Conservation (phyloP, 2,329 filamentous ascomycete genomes). For the Kalmusia sp. region DNA sequence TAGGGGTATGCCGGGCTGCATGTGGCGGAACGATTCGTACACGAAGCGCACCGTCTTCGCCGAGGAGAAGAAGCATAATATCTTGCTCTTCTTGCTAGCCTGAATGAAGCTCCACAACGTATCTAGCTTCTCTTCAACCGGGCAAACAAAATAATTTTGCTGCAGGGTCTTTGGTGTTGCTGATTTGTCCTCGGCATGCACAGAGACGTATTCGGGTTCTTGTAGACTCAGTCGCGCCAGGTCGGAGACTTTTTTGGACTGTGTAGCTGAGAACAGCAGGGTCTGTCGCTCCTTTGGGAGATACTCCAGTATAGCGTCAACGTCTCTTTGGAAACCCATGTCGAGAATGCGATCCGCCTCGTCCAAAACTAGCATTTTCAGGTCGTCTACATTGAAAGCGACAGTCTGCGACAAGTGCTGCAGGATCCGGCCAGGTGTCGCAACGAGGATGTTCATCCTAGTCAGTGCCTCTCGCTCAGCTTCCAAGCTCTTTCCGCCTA, state of each 20-base stretch:
- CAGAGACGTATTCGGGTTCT: slow-evolving; percentile 93
- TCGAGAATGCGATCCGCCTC: slow-evolving; percentile 97
- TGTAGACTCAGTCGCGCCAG: slow-evolving; percentile 85
- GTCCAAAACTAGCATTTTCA: slow-evolving; percentile 92
- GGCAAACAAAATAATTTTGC: slow-evolving; percentile 89
- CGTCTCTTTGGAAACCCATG: slow-evolving; percentile 90
- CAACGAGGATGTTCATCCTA: slow-evolving; percentile 96
- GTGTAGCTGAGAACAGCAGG: slow-evolving; percentile 92
- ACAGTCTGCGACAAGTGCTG: slow-evolving; percentile 96
- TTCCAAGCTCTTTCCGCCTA: slow-evolving; percentile 88
- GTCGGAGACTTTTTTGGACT: slow-evolving; percentile 93
- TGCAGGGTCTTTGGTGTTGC: slow-evolving; percentile 86
- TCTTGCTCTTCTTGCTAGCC: slow-evolving; percentile 89
- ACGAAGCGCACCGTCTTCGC: slow-evolving; percentile 97
- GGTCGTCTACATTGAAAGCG: slow-evolving; percentile 84
- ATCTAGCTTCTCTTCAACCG: slow-evolving; percentile 87
- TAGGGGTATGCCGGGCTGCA: slow-evolving; percentile 92
- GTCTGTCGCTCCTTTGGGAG: slow-evolving; percentile 87
- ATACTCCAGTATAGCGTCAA: slow-evolving; percentile 93
- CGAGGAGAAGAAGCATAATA: slow-evolving; percentile 92
- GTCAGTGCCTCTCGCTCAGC: slow-evolving; percentile 85
- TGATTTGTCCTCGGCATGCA: slow-evolving; percentile 80
- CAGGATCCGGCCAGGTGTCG: slow-evolving; percentile 91
- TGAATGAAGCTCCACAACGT: slow-evolving; percentile 93
- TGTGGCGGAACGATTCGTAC: slow-evolving; percentile 89